Base-by-base conservation (phyloP, 139 green algal species). In the Chlamydomonas sphaeroides region DNA sequence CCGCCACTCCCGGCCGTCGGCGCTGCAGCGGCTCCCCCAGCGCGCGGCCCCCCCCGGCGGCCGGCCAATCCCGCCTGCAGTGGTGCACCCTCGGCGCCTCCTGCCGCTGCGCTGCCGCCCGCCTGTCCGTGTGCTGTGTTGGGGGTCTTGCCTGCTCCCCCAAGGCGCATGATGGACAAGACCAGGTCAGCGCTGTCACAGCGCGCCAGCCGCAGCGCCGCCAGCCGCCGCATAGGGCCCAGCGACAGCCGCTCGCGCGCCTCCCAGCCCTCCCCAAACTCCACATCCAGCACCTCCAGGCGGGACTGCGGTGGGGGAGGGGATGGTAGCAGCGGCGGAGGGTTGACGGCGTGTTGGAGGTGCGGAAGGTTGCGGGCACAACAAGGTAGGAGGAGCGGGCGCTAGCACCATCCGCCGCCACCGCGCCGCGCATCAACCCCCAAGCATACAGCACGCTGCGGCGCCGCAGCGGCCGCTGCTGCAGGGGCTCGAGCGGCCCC, bases 231-330 rank as follows among this genome's bases (percentile, higher is more conserved):
- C 61, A 81, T 61, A 30, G 41, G 41, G 41, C 30, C 74, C 42
- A 81, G 61, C 25, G 36, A 68, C 25, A 79, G 36, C 25, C 57
- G 72, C 56, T 79, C 56, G 6, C 53, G 53, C 18, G 23, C 18
- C 8, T 35, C 11, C 51, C 35, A 51, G 35, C 33, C 51, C 18
- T 5, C 10, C 25, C 3, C 25, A 2, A 80, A 59, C 32, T 80
- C 73, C 5, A 80, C 73, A 7, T 69, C 57, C 38, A 80, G 57
- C 25, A 61, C 57, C 25, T 28, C 26, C 73, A 80, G 73, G 57
- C 6, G n/a, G 38, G 61, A 10, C 45, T 53, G 45, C 11, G 45
- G 45, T 21, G 14, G 45, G 45, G 45, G 11, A 14, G 45, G 14
- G 45, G 45, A 10, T 10, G 45, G 45, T 10, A 56, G 71, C 32